These are phyloP conservation scores for Mycosphaerella arachidis DNA, from an alignment of 2,329 filamentous ascomycete species.

Conservation along the genomic window DNA sequence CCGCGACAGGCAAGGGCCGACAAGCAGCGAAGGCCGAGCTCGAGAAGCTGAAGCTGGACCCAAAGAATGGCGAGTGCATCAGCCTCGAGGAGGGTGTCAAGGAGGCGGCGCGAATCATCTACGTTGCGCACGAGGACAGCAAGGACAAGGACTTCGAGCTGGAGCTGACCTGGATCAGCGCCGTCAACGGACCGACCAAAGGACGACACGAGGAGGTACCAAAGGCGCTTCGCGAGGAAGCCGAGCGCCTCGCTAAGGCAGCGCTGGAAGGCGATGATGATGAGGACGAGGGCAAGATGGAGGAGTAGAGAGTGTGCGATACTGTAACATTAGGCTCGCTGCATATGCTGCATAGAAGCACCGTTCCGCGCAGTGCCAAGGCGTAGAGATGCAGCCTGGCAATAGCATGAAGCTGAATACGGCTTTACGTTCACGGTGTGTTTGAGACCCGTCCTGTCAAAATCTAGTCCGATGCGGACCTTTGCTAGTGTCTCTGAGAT, in stretches of 20 bases:
- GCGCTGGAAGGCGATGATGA: constrained; percentile 81
- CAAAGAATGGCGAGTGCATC: constrained; percentile 61
- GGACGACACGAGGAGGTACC: constrained; percentile 91
- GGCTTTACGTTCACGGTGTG: not conserved
- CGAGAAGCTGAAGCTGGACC: constrained; percentile 83
- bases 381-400: constrained; percentile 1
- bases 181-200: constrained; percentile 77
- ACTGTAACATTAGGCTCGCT: constrained; percentile 14
- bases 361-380: constrained; percentile 9
- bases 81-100: constrained; percentile 85
- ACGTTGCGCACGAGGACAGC: constrained; percentile 95
- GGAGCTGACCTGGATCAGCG: constrained; percentile 98
- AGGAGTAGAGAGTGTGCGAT: constrained; percentile 17
- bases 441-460: constrained; percentile 1
- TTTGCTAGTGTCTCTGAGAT: not conserved
- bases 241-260: constrained; percentile 87
- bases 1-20: constrained; percentile 92
- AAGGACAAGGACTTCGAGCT: constrained; percentile 99
- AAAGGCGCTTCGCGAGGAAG: constrained; percentile 83
- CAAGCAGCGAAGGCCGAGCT: constrained; percentile 97
- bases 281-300: constrained; percentile 37
- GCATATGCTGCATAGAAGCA: constrained; percentile 14
- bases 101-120: constrained; percentile 95
- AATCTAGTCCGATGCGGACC: not conserved
- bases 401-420: not conserved